Conservation (phyloP, 495 filamentous ascomycete species). For the Hypoxylon perforatum region DNA sequence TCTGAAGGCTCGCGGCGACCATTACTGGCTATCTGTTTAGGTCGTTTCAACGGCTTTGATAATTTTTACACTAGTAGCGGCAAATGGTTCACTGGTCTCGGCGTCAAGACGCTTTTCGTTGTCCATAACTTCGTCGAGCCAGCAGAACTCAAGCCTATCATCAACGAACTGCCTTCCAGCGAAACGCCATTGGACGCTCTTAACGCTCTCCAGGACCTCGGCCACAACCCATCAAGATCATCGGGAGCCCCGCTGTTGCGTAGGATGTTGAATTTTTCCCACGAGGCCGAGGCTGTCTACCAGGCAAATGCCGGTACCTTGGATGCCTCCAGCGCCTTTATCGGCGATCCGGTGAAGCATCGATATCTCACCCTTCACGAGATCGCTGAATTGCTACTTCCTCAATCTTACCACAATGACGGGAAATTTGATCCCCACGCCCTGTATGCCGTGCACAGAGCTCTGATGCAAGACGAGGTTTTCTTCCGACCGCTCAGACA, state of each 20-base stretch:
- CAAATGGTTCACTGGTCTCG: slow-evolving; percentile 71
- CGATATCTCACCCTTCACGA: slow-evolving; percentile 70
- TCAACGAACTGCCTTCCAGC: slow-evolving; percentile 68
- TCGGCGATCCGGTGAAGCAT: slow-evolving; percentile 60
- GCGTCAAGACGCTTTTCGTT: slow-evolving; percentile 65
- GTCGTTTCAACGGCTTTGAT: slow-evolving; percentile 66
- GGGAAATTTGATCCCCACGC: slow-evolving; percentile 61
- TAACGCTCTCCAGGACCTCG: slow-evolving; percentile 60
- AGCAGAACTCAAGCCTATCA: slow-evolving; percentile 66
- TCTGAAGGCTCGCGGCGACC: slow-evolving; percentile 56
- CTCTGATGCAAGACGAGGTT: slow-evolving; percentile 66
- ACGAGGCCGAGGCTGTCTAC: slow-evolving; percentile 62
- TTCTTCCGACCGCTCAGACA: slow-evolving; percentile 56
- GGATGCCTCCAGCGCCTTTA: slow-evolving; percentile 58
- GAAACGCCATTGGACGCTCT: slow-evolving; percentile 50
- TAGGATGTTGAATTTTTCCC: slow-evolving; percentile 64
- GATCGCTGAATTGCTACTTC: slow-evolving; percentile 65
- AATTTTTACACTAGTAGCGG: slow-evolving; percentile 81
- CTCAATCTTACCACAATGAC: slow-evolving; percentile 56
- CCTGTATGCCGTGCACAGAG: slow-evolving; percentile 75
- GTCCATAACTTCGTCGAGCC: slow-evolving; percentile 71
- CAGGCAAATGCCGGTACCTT: slow-evolving; percentile 61
- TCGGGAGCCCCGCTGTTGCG: slow-evolving; percentile 60
- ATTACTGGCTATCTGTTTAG: slow-evolving; percentile 75
- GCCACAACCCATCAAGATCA: slow-evolving; percentile 63